Conservation (phyloP, 2,329 filamentous ascomycete species). For the Calonectria montana region DNA sequence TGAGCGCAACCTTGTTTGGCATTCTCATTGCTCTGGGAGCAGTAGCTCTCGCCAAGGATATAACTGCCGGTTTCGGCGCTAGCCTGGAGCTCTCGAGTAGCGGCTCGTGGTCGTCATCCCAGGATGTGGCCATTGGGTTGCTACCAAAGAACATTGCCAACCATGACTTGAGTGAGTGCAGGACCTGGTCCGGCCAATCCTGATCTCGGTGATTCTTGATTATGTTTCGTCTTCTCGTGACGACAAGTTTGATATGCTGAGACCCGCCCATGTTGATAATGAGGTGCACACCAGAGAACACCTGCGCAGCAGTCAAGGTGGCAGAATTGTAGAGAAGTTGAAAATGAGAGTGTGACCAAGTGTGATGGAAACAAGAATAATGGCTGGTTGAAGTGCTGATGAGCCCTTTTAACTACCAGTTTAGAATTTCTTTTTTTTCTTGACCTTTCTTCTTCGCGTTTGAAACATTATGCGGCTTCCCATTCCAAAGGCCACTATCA, state of each 20-base stretch:
- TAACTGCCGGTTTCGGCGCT: constrained; percentile 54
- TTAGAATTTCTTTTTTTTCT: neutral
- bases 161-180: constrained; percentile 30
- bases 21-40: constrained; percentile 53
- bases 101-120: constrained; percentile 37
- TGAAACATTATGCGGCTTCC: neutral
- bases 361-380: neutral
- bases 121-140: neutral
- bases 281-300: neutral
- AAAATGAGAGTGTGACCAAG: neutral
- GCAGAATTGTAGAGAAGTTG: constrained; percentile 12
- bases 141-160: neutral
- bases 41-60: constrained; percentile 55
- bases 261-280: constrained; percentile 20
- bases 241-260: constrained; percentile 31
- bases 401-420: neutral
- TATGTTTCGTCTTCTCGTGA: constrained; percentile 13
- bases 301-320: neutral
- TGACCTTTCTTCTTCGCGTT: neutral
- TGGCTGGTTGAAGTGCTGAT: neutral
- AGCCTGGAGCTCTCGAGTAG: constrained; percentile 28
- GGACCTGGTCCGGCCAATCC: constrained; percentile 26
- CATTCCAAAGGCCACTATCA: constrained; percentile 6
- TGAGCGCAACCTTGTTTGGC: constrained; percentile 43
- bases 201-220: neutral